These are phyloP conservation scores for Filobasidium uniguttulatum DNA, from an alignment of 1,284 basidiomycete species.

Conservation along the genomic window DNA sequence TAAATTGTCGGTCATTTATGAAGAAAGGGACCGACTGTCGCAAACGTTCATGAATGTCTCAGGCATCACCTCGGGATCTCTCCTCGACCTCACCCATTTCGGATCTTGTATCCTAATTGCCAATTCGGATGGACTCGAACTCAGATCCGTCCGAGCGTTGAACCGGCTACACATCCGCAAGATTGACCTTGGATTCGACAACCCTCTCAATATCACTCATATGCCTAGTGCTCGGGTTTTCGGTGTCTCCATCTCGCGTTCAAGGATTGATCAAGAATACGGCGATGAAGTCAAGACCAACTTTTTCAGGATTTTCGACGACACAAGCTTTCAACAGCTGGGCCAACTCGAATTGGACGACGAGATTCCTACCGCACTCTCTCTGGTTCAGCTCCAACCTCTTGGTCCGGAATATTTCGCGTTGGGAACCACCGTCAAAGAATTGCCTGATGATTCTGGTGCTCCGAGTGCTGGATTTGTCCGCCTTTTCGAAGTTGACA, in stretches of 20 bases:
- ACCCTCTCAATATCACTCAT: constrained; percentile 51
- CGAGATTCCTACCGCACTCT: constrained; percentile 14
- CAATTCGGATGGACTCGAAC: constrained; percentile 44
- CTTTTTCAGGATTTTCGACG: constrained; percentile 3
- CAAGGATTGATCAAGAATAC: constrained; percentile 45
- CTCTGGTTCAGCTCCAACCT: constrained; percentile 11
- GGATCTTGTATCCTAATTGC: constrained; percentile 48
- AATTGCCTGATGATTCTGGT: constrained; percentile 20
- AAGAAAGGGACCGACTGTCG: constrained; percentile 51
- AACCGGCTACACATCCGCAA: constrained; percentile 70
- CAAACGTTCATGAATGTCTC: constrained; percentile 61
- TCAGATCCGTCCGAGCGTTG: constrained; percentile 54
- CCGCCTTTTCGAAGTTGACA: constrained; percentile 20
- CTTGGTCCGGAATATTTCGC: constrained; percentile 25
- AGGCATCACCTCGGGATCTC: constrained; percentile 47
- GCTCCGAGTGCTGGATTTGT: constrained; percentile 15
- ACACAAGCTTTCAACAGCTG: too few relatives aligned
- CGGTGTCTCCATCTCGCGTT: constrained; percentile 49
- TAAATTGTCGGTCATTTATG: constrained; percentile 39
- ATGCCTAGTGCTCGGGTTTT: constrained; percentile 46
- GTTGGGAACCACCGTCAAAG: constrained; percentile 30
- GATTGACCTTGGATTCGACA: constrained; percentile 55
- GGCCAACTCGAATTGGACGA: too few relatives aligned
- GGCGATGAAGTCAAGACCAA: constrained; percentile 36
- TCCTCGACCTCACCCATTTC: constrained; percentile 43